Percentiles rank a stretch among this genome's conserved stretches.
phyloP scores from a whole-genome alignment of 768 basidiomycete genomes.

The Scleroderma bovista region DNA sequence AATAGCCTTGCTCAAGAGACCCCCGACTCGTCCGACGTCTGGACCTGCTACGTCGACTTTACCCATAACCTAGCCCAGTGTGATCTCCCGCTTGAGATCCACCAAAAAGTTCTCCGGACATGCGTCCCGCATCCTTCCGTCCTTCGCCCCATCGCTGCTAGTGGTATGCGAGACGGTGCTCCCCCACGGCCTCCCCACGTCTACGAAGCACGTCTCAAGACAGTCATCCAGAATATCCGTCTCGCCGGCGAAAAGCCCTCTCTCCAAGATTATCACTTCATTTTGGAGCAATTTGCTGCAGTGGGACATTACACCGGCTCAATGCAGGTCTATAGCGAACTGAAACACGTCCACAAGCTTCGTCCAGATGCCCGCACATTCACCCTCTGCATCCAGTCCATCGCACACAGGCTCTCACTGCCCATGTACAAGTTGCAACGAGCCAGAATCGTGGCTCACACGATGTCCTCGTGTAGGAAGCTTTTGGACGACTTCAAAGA shows the following conservation, averaged over 20 bases:
- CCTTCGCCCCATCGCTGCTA: slow-evolving; percentile 42
- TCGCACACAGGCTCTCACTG: slow-evolving; percentile 61
- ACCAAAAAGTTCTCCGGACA: slow-evolving; percentile 63
- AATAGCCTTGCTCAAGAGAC: slow-evolving; percentile 26
- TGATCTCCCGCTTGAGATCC: slow-evolving; percentile 55
- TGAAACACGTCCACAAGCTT: slow-evolving; percentile 38
- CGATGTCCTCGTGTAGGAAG: slow-evolving; percentile 42
- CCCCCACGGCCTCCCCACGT: slow-evolving; percentile 39
- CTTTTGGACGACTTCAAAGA: slow-evolving; percentile 56
- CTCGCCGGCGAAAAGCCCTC: slow-evolving; percentile 36
- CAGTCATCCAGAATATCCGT: slow-evolving; percentile 67
- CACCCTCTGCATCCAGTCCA: slow-evolving; percentile 59
- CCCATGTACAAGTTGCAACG: slow-evolving; percentile 42
- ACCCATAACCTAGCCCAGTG: slow-evolving; percentile 43
- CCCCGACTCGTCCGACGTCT: slow-evolving; percentile 46
- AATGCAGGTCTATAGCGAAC: slow-evolving; percentile 55
- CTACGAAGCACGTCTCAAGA: slow-evolving; percentile 63
- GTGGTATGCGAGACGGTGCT: slow-evolving; percentile 35
- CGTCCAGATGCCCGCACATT: slow-evolving; percentile 53
- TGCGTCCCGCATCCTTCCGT: slow-evolving; percentile 47
- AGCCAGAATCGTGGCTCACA: slow-evolving; percentile 33
- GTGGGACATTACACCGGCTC: slow-evolving; percentile 64
- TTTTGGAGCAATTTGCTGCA: slow-evolving; percentile 70
- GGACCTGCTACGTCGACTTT: slow-evolving; percentile 59
- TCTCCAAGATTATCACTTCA: slow-evolving; percentile 68